Base-by-base conservation (phyloP, 2,329 filamentous ascomycete genomes). In the Pseudogymnoascus sp. region DNA sequence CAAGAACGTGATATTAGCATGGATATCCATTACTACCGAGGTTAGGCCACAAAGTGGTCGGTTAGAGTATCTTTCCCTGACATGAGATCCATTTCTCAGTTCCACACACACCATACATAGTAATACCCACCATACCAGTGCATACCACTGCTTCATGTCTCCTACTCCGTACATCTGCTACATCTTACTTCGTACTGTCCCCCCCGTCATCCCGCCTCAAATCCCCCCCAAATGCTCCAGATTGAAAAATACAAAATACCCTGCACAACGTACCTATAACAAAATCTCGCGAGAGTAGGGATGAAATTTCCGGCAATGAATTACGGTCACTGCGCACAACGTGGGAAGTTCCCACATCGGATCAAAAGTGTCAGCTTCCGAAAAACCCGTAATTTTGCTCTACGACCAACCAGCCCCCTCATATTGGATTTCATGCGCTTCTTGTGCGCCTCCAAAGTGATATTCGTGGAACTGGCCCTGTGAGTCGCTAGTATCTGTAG, bases 361-460 rank as follows among this genome's bases (percentile, higher is more conserved):
- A 55, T 21, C 48, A 55, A 55, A 18, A 29, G 29, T 33, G 48
- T 29, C 48, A 55, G 48, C 48, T 55, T 55, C 48, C 48, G 48
- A 29, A 18, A 55, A 18, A 2, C n/a, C 48, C n/a, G 48, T 33
- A 27, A 55, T 55, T 33, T 55, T 8, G n/a, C 7, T 55, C n/a
- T 55, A 10, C 27, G 21, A 55, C 48, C 48, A 55, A 55, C 48
- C 27, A 55, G 48, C 48, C 48, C n/a, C 48, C 27, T 55, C 5
- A 33, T 55, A 33, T 55, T 55, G 27, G 48, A 55, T n/a, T 55
- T 55, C 48, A 55, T 55, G 48, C 48, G 48, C 48, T 55, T 55
- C 29, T 33, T n/a, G 9, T 33, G 48, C 12, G 27, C 29, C 48
- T 33, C 6, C 10, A 15, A 33, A 15, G 3, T 9, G 27, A 55